These are phyloP conservation scores for Dendrobium chrysotoxum DNA, from an alignment of 106 monocot species.

Conservation along the genomic window DNA sequence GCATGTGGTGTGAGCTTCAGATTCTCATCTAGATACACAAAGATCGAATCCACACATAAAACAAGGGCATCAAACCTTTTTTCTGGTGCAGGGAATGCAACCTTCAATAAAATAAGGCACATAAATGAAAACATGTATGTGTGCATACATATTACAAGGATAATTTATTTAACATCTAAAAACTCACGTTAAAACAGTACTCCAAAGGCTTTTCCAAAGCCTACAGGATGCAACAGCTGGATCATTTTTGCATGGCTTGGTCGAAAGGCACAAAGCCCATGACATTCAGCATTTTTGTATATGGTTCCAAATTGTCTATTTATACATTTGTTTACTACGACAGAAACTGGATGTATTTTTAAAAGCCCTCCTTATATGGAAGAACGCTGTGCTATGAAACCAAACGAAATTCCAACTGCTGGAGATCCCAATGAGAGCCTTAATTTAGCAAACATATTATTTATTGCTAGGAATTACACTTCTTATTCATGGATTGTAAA, in stretches of 20 bases:
- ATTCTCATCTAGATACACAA: slow-evolving; percentile 82
- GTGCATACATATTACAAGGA: background rate
- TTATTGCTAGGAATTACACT: background rate
- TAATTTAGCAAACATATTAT: background rate
- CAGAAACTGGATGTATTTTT: too few relatives aligned
- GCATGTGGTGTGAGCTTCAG: slow-evolving; percentile 69
- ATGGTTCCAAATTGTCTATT: too few relatives aligned
- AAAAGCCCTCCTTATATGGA: too few relatives aligned
- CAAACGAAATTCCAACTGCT: background rate
- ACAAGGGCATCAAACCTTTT: slow-evolving; percentile 87
- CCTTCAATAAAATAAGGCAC: slow-evolving; percentile 32
- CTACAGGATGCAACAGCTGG: background rate
- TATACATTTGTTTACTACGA: too few relatives aligned
- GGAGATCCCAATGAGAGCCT: background rate
- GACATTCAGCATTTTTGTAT: too few relatives aligned
- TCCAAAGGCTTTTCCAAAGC: background rate
- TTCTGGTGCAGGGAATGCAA: slow-evolving; percentile 76
- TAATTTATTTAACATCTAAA: background rate
- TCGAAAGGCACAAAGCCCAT: too few relatives aligned
- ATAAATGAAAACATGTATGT: background rate
- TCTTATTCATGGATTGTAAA: background rate
- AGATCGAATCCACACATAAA: slow-evolving; percentile 69
- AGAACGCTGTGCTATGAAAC: background rate
- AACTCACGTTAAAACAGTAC: background rate
- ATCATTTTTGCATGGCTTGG: background rate